Evolutionary conservation across 2,329 filamentous ascomycete genomes (phyloP), one percentile per base, ranked within the genome.

Genomic region (Cytospora chrysosperma): DNA sequence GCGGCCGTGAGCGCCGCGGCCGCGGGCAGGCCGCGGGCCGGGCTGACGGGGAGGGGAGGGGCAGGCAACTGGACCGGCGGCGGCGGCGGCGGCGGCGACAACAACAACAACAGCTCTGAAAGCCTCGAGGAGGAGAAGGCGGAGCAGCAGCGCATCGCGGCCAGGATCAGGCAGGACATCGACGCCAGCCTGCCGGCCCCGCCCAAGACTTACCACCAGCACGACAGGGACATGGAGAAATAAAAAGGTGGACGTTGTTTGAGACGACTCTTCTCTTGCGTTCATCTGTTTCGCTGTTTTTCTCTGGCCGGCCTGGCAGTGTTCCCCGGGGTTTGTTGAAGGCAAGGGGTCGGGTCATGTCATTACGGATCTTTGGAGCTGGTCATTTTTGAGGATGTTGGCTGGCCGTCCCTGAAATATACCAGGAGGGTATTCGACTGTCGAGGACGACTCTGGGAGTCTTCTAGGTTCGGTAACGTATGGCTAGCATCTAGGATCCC

Each of bases 31-130:
- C 68, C 68, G 7, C 61, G 56, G 32, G 65, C 59, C 13, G 72
- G 70, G 12, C 67, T 73, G 54, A 73, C 74, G 7, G 85, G 85
- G 0, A 79, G 85, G 6, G 85, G 85, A 27, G 85, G 85, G n/a
- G 83, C 82, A 1, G 85, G 84, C 2, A 87, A 86, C 72, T 87
- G 81, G 75, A 70, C 67, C 52, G 67, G 66, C 51, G 72, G 72
- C 26, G n/a, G n/a, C n/a, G 66, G 30, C 30, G 30, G n/a, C n/a
- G n/a, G n/a, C n/a, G 66, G 30, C 30, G 30, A 13, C 30, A 2
- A 34, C 30, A 8, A 34, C 30, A 34, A 34, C 12, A 34, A 13
- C 32, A 15, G 12, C 4, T 3, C 32, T 4, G 32, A 34, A 4
- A 13, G 4, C 12, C 32, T 13, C 68, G 28, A 66, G 63, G 51